These are phyloP conservation scores for Pyricularia sp. DNA, from an alignment of 2,329 filamentous ascomycete genomes.

Conservation along the genomic window DNA sequence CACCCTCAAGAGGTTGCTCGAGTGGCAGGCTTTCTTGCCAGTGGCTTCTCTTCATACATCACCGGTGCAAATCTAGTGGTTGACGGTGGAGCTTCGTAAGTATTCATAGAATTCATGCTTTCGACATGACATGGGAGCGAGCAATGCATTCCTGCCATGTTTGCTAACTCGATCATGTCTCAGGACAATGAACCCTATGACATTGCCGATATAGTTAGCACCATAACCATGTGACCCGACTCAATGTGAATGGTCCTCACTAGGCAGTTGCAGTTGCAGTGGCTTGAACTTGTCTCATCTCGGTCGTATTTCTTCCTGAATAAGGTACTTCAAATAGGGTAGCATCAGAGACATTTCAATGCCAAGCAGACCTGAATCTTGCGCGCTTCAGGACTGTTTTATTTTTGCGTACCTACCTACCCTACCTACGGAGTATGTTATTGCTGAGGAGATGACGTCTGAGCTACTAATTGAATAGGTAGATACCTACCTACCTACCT, in stretches of 20 bases:
- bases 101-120: not conserved
- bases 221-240: not conserved
- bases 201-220: conserved; percentile 4
- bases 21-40: conserved; percentile 49
- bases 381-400: not conserved
- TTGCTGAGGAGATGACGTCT: not conserved
- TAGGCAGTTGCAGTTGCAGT: not conserved
- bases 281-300: not conserved
- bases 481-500: too few species aligned
- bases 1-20: conserved; percentile 43
- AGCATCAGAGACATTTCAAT: not conserved
- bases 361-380: not conserved
- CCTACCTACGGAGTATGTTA: too few species aligned
- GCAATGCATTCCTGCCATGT: not conserved
- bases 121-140: not conserved
- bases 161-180: not conserved
- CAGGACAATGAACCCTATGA: conserved; percentile 8
- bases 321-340: not conserved
- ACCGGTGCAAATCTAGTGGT: conserved; percentile 49
- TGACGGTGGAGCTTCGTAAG: conserved; percentile 40
- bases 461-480: not conserved
- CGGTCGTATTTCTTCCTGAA: not conserved
- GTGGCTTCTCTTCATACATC: conserved; percentile 49
- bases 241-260: not conserved
- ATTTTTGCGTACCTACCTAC: not conserved